phyloP scores from a whole-genome alignment of 1,284 basidiomycete species.

The Xerocomus minutiporus region DNA sequence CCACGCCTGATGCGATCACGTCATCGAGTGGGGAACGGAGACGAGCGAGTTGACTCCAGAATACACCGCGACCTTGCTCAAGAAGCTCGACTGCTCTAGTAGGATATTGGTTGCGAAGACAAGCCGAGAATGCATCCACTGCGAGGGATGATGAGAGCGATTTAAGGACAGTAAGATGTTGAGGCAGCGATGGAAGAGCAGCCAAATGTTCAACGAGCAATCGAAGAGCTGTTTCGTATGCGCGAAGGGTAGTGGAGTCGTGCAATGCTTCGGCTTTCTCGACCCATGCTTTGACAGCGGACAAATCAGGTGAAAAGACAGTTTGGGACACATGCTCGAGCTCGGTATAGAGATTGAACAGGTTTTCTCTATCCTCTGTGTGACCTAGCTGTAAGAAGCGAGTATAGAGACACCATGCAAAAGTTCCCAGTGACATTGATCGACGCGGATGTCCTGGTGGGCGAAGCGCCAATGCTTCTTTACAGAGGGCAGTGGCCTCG shows the following conservation, averaged over 20 bases:
- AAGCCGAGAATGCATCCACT: slow-evolving; percentile 1
- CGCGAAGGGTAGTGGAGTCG: too few relatives aligned
- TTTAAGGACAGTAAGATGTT: neutral
- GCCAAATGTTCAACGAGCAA: neutral
- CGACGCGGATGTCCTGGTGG: too few relatives aligned
- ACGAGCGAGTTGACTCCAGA: neutral
- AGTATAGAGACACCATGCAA: too few relatives aligned
- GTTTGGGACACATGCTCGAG: slow-evolving; percentile 37
- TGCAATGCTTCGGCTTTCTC: slow-evolving; percentile 54
- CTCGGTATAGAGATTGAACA: too few relatives aligned
- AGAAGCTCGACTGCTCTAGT: too few relatives aligned
- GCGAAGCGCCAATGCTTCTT: too few relatives aligned
- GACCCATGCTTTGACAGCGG: too few relatives aligned
- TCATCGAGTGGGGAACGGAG: slow-evolving; percentile 1
- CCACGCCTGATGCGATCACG: neutral
- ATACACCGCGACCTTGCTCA: too few relatives aligned
- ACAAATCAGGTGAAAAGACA: too few relatives aligned
- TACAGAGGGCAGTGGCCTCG: neutral
- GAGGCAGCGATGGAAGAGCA: neutral
- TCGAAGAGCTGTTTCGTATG: neutral
- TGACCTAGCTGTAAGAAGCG: neutral
- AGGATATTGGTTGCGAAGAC: neutral
- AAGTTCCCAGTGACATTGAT: too few relatives aligned
- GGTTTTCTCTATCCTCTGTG: neutral
- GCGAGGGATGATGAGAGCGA: neutral